These are phyloP conservation scores for Mallotus nudiflorus DNA, from an alignment of 345 rosid species.

Conservation along the genomic window DNA sequence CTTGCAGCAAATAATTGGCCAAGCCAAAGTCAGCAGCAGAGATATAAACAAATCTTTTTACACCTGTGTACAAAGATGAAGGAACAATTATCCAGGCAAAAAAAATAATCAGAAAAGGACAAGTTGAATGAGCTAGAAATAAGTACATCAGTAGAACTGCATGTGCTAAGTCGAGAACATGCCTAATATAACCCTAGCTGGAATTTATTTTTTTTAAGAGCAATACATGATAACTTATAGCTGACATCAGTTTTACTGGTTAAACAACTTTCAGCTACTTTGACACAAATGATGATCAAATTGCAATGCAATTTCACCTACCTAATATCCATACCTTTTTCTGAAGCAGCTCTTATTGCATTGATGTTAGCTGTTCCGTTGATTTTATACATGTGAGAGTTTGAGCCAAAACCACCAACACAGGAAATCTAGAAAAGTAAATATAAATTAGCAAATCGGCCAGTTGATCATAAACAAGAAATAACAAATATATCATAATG, in stretches of 20 bases:
- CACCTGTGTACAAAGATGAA: conserved; percentile 46
- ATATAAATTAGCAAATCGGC: conserved; percentile 24
- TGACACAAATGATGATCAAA: not conserved
- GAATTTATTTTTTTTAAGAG: not conserved
- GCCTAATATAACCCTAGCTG: not conserved
- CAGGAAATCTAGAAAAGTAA: conserved; percentile 75
- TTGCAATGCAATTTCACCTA: not conserved
- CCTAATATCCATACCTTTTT: conserved; percentile 52
- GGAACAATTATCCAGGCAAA: not conserved
- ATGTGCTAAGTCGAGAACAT: not conserved
- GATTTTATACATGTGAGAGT: conserved; percentile 89
- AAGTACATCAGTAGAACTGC: not conserved
- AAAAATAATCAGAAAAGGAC: not conserved
- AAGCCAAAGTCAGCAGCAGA: conserved; percentile 94
- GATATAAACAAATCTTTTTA: conserved; percentile 80
- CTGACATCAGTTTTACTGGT: not conserved
- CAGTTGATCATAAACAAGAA: conserved; percentile 13
- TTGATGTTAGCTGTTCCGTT: conserved; percentile 95
- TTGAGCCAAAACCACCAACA: conserved; percentile 95
- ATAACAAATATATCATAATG: not conserved
- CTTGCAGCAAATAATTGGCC: conserved; percentile 70
- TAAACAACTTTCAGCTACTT: not conserved
- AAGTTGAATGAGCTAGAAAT: not conserved
- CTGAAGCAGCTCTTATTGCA: conserved; percentile 90
- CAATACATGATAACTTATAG: not conserved